Conservation (phyloP, 805 yeast species). For the Candida bentonensis region DNA sequence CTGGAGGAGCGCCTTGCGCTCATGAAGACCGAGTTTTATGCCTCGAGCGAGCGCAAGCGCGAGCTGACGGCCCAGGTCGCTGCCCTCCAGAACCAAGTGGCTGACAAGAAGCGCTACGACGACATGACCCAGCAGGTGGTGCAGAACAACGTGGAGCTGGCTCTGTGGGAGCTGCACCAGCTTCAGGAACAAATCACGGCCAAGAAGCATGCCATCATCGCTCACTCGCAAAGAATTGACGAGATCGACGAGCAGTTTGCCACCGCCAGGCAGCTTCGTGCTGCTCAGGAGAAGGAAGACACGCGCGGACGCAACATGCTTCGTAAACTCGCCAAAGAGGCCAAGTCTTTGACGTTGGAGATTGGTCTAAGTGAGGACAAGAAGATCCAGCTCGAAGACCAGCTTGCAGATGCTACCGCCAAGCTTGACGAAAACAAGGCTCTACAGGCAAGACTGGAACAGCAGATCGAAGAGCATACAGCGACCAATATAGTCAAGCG, state of each 20-base stretch:
- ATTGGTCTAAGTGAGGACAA: background rate
- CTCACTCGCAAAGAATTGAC: background rate
- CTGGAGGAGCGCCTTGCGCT: conserved; percentile 34
- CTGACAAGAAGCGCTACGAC: background rate
- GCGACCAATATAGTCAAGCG: background rate
- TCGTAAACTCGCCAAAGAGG: background rate
- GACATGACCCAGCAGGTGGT: background rate
- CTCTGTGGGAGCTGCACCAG: background rate
- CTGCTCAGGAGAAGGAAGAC: background rate
- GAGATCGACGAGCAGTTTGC: background rate
- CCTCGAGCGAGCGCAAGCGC: background rate
- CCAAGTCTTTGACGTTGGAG: background rate
- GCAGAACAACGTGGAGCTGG: background rate
- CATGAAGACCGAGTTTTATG: background rate
- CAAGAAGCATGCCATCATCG: background rate
- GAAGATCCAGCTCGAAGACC: background rate
- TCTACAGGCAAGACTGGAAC: background rate
- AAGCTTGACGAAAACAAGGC: background rate
- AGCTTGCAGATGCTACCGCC: background rate
- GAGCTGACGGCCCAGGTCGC: background rate
- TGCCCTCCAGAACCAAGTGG: background rate
- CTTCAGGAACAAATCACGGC: background rate
- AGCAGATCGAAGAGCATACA: background rate
- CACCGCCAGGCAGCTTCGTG: background rate
- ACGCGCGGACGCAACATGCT: background rate